Evolutionary conservation across 2,329 filamentous ascomycete genomes (phyloP).

Genomic region (Beauveria bassiana): DNA sequence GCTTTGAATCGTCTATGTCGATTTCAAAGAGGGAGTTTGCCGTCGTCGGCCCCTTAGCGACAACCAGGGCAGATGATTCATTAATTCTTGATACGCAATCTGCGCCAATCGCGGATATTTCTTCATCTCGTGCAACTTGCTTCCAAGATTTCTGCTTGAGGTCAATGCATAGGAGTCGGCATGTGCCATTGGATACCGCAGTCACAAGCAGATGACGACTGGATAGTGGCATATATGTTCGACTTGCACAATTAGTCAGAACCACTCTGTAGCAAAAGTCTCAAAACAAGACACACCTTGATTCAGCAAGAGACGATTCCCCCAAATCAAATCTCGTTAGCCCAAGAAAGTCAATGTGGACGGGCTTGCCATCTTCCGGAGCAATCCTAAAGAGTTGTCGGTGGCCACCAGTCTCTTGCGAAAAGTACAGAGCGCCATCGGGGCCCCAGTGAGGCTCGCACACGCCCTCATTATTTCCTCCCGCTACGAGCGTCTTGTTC

Average conservation of each 20-base stretch:
- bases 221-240: slow-evolving; percentile 32
- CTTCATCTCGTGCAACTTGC: slow-evolving; percentile 22
- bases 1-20: slow-evolving; percentile 19
- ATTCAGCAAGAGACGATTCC: slow-evolving; percentile 23
- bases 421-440: slow-evolving; percentile 41
- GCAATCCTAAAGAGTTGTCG: slow-evolving; percentile 38
- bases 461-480: slow-evolving; percentile 33
- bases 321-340: slow-evolving; percentile 35
- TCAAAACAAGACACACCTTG: slow-evolving; percentile 20
- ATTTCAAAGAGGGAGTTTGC: slow-evolving; percentile 29
- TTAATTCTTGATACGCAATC: slow-evolving; percentile 29
- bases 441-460: slow-evolving; percentile 43
- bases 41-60: slow-evolving; percentile 26
- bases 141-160: slow-evolving; percentile 24
- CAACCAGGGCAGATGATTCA: slow-evolving; percentile 27
- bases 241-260: slow-evolving; percentile 20
- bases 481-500: slow-evolving; percentile 31
- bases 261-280: too few relatives aligned
- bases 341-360: slow-evolving; percentile 26
- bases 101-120: slow-evolving; percentile 25
- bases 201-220: slow-evolving; percentile 27
- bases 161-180: slow-evolving; percentile 31
- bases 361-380: slow-evolving; percentile 19
- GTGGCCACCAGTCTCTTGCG: slow-evolving; percentile 37
- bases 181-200: slow-evolving; percentile 24